Conservation (phyloP, 1,139 yeast species). For the Candida smagusa region DNA sequence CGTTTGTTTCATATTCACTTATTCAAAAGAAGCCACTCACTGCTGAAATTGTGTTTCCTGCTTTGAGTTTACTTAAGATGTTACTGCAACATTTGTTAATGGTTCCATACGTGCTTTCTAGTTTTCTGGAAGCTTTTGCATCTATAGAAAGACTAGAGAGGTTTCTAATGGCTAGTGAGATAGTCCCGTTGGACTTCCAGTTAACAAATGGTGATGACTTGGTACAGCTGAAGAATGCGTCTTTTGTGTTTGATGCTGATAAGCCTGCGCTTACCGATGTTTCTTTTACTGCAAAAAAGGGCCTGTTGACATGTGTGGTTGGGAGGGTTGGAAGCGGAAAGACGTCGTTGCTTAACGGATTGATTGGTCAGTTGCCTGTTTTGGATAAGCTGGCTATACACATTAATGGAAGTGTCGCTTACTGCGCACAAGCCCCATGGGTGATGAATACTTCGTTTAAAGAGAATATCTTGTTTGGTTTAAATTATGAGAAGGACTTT, state of each 20-base stretch:
- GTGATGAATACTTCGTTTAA: conserved; percentile 91
- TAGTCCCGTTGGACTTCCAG: no score
- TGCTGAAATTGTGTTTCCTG: conserved; percentile 73
- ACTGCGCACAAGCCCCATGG: conserved; percentile 61
- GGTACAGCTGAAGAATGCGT: background rate
- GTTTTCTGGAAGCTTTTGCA: conserved; percentile 58
- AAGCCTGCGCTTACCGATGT: conserved; percentile 20
- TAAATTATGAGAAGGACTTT: conserved; percentile 72
- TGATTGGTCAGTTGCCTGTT: conserved; percentile 24
- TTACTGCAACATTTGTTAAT: conserved; percentile 59
- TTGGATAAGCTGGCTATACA: conserved; percentile 7
- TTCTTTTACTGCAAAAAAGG: conserved; percentile 19
- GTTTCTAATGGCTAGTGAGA: conserved; percentile 45
- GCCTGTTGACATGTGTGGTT: conserved; percentile 19
- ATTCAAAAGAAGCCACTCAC: conserved; percentile 51
- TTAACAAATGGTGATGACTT: background rate
- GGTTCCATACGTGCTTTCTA: conserved; percentile 53
- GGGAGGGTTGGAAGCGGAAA: conserved; percentile 29
- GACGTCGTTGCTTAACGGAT: conserved; percentile 23
- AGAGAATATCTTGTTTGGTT: conserved; percentile 88
- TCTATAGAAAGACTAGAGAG: conserved; percentile 54
- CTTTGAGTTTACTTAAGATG: conserved; percentile 57
- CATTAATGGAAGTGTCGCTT: conserved; percentile 28
- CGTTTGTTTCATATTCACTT: conserved; percentile 54
- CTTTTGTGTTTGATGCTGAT: conserved; percentile 1